phyloP scores from a whole-genome alignment of 495 filamentous ascomycete genomes.

The Lichenothelia convexa region DNA sequence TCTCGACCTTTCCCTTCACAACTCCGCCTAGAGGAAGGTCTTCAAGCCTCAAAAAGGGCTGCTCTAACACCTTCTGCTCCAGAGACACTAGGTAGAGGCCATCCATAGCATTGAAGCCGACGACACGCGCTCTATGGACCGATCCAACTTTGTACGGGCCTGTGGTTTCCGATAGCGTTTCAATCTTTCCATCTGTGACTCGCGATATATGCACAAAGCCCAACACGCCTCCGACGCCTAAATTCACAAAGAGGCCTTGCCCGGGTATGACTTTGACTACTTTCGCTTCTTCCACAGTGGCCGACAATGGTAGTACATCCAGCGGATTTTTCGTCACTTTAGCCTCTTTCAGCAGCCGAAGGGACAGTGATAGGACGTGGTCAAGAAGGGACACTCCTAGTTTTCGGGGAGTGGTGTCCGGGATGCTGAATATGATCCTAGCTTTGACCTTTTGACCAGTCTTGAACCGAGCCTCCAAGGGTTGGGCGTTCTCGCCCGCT shows the following conservation, averaged over 20 bases:
- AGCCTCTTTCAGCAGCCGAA: conserved; percentile 4
- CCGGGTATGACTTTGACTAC: conserved; percentile 59
- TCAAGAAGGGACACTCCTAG: conserved; percentile 72
- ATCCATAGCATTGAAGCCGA: conserved; percentile 75
- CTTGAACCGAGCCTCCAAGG: conserved; percentile 56
- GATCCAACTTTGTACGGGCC: conserved; percentile 64
- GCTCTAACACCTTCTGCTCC: conserved; percentile 61
- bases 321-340: conserved; percentile 28
- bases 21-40: conserved; percentile 68
- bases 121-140: conserved; percentile 58
- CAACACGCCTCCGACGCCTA: conserved; percentile 51
- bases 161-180: conserved; percentile 51
- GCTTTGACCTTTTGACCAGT: conserved; percentile 69
- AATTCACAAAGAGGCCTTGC: conserved; percentile 62
- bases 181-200: conserved; percentile 71
- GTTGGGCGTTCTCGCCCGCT: conserved; percentile 39
- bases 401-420: conserved; percentile 57
- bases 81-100: conserved; percentile 73
- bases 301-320: conserved; percentile 48
- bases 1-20: conserved; percentile 71
- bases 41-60: conserved; percentile 75
- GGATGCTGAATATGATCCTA: conserved; percentile 71
- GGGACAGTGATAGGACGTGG: conserved; percentile 51
- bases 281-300: conserved; percentile 55
- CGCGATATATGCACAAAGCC: conserved; percentile 90